phyloP scores from a whole-genome alignment of 805 yeast species.

The Candida patagonica region DNA sequence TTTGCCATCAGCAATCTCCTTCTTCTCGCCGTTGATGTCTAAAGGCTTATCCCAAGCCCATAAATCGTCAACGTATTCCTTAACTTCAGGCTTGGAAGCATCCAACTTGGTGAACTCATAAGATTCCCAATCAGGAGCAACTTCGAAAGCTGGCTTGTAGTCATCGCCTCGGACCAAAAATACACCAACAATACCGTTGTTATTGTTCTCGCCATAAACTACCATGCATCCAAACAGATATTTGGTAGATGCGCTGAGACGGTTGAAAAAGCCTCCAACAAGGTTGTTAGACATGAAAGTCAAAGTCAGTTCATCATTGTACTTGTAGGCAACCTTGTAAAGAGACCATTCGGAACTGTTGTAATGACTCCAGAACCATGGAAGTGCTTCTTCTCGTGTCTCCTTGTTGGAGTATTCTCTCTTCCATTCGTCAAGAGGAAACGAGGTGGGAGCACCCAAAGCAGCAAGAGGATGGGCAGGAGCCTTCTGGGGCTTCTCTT shows the following conservation, averaged over 20 bases:
- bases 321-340: constrained; percentile 93
- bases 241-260: constrained; percentile 85
- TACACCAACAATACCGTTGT: constrained; percentile 95
- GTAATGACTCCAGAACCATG: constrained; percentile 97
- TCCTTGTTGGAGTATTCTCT: constrained; percentile 95
- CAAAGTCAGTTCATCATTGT: constrained; percentile 93
- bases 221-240: constrained; percentile 89
- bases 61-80: constrained; percentile 75
- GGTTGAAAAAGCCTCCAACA: constrained; percentile 96
- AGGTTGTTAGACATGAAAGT: constrained; percentile 98
- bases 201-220: constrained; percentile 97
- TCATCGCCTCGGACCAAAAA: constrained; percentile 95
- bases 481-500: no score
- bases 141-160: constrained; percentile 81
- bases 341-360: constrained; percentile 90
- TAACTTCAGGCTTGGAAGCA: constrained; percentile 64
- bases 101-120: constrained; percentile 78
- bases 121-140: constrained; percentile 99
- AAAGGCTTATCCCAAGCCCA: constrained; percentile 99
- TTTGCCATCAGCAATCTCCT: constrained; percentile 95
- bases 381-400: constrained; percentile 80
- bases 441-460: constrained; percentile 53
- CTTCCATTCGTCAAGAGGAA: constrained; percentile 87
- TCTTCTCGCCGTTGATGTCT: constrained; percentile 63
- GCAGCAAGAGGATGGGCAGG: constrained; percentile 86